A percentile compares a stretch with the other conserved stretches of the same genome.
phyloP scores from a whole-genome alignment of 1,284 basidiomycete species.

The Ustilago hordei region DNA sequence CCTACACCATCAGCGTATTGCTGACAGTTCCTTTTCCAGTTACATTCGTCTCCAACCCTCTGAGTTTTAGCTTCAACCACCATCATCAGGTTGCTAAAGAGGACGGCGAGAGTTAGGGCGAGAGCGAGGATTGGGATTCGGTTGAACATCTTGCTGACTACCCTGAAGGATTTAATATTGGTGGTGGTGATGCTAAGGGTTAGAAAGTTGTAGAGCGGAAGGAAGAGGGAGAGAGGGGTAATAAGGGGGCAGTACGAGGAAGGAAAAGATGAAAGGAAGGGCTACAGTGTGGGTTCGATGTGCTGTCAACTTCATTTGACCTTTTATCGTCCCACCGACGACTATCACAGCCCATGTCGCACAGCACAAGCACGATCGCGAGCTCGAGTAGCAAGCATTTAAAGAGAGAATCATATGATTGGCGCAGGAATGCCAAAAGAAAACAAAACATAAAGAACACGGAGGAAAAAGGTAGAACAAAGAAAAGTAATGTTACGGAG shows the following conservation, averaged over 20 bases:
- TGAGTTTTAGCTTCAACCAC: slow-evolving; percentile 11
- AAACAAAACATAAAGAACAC: neutral
- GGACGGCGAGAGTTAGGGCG: neutral
- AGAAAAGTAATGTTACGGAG: neutral
- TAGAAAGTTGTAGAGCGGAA: neutral
- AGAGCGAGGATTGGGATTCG: neutral
- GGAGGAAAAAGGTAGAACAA: neutral
- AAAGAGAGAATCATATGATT: slow-evolving; percentile 12
- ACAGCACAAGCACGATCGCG: neutral
- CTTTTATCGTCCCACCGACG: neutral
- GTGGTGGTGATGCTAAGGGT: too few species aligned
- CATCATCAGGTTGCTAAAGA: neutral
- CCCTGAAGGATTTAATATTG: too few species aligned
- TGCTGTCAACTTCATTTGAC: slow-evolving; percentile 1
- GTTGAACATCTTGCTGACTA: neutral
- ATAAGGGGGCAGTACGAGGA: neutral
- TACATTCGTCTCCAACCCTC: slow-evolving; percentile 28
- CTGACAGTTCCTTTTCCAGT: slow-evolving; percentile 31
- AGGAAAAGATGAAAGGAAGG: neutral
- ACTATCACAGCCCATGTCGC: neutral
- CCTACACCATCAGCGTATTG: slow-evolving; percentile 15
- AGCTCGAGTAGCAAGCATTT: neutral
- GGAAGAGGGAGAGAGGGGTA: neutral
- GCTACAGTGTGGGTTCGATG: neutral
- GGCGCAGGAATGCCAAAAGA: slow-evolving; percentile 2